Conservation (phyloP, 1,284 basidiomycete genomes). For the Kalmanozyma brasiliensis region DNA sequence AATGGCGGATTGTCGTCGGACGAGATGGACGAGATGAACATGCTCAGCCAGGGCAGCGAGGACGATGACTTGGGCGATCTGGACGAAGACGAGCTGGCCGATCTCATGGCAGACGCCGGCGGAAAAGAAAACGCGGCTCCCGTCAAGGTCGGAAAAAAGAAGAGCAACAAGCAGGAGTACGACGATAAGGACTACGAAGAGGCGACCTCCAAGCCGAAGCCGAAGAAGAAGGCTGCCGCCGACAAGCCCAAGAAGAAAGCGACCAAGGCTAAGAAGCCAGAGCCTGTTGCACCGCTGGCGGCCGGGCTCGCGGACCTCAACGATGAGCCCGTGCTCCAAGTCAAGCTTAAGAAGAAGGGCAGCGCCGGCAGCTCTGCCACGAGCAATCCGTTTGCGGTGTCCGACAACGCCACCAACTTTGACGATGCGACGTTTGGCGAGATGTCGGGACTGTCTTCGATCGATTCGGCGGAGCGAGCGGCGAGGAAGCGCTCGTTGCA, state of each 20-base stretch:
- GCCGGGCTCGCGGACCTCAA: constrained; percentile 45
- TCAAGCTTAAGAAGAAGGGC: constrained; percentile 44
- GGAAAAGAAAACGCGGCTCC: constrained; percentile 46
- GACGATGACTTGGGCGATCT: constrained; percentile 54
- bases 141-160: constrained; percentile 14
- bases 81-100: constrained; percentile 58
- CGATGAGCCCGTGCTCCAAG: constrained; percentile 36
- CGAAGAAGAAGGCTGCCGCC: constrained; percentile 14
- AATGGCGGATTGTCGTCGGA: constrained; percentile 25
- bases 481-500: constrained; percentile 55
- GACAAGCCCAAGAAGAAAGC: constrained; percentile 24
- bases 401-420: constrained; percentile 13
- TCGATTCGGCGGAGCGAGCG: constrained; percentile 60
- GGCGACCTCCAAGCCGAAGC: constrained; percentile 6
- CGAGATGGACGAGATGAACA: constrained; percentile 44
- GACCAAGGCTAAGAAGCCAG: constrained; percentile 25
- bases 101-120: constrained; percentile 50
- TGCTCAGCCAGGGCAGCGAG: constrained; percentile 50
- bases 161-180: constrained; percentile 22
- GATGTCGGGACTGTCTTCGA: constrained; percentile 51
- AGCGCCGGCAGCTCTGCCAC: constrained; percentile 3
- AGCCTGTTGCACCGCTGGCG: constrained; percentile 45
- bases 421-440: constrained; percentile 60
- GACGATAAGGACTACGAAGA: constrained; percentile 14
- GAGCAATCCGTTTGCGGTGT: constrained; percentile 40